phyloP scores from a whole-genome alignment of 2,329 filamentous ascomycete species.

The Phialophora macrospora region DNA sequence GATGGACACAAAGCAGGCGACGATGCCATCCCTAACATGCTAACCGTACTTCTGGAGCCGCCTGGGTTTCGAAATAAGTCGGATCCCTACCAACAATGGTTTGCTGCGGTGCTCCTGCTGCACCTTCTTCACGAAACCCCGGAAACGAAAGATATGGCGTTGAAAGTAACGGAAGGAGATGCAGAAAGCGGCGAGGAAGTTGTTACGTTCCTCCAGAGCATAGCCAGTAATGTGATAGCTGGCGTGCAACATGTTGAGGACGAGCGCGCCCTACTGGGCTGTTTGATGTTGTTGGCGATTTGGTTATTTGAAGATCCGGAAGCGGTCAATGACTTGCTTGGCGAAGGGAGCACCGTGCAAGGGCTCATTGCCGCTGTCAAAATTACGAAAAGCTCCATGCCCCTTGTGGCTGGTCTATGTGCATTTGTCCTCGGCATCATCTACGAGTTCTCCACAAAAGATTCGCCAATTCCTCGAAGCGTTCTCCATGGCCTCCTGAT shows the following conservation, averaged over 20 bases:
- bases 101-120: conserved; percentile 83
- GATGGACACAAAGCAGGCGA: conserved; percentile 78
- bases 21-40: conserved; percentile 84
- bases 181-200: conserved; percentile 90
- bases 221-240: conserved; percentile 82
- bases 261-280: conserved; percentile 77
- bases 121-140: conserved; percentile 82
- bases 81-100: conserved; percentile 89
- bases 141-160: conserved; percentile 77
- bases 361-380: conserved; percentile 77
- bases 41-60: conserved; percentile 78
- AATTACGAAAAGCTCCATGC: conserved; percentile 63
- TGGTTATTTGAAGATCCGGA: conserved; percentile 94
- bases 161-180: conserved; percentile 86
- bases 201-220: conserved; percentile 87
- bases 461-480: conserved; percentile 83
- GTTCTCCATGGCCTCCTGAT: conserved; percentile 79
- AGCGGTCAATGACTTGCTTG: conserved; percentile 89
- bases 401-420: conserved; percentile 78
- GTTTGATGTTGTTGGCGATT: conserved; percentile 83
- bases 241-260: conserved; percentile 78
- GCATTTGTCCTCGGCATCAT: conserved; percentile 83
- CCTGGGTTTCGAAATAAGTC: conserved; percentile 63
- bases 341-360: conserved; percentile 90
- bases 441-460: conserved; percentile 97